Percentiles rank a stretch among this genome's conserved stretches.
Conservation (phyloP, 345 rosid genomes). For the Arabidopsis suecica region DNA sequence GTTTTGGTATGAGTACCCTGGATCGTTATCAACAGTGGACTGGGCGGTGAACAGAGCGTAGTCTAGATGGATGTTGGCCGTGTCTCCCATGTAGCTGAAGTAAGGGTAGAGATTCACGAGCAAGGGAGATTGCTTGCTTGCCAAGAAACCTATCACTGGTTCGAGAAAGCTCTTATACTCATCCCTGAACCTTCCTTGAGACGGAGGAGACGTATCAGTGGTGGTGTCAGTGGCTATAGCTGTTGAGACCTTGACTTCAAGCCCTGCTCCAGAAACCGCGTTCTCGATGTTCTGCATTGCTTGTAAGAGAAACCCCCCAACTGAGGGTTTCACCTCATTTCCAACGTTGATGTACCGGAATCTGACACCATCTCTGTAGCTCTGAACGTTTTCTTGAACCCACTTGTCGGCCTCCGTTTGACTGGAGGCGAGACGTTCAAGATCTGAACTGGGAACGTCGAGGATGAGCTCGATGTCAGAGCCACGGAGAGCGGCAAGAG, state of each 20-base stretch:
- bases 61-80: constrained; percentile 35
- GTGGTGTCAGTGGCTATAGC: constrained; percentile 37
- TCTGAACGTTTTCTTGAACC: constrained; percentile 47
- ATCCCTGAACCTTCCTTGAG: constrained; percentile 42
- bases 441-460: constrained; percentile 42
- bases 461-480: constrained; percentile 52
- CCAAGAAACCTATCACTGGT: constrained; percentile 51
- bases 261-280: constrained; percentile 33
- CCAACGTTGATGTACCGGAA: constrained; percentile 57
- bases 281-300: constrained; percentile 41
- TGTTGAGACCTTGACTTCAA: constrained; percentile 46
- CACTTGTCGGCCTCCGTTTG: constrained; percentile 49
- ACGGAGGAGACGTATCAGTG: constrained; percentile 47
- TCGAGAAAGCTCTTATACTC: constrained; percentile 38
- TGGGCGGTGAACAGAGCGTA: constrained; percentile 50
- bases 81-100: constrained; percentile 38
- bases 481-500: constrained; percentile 47
- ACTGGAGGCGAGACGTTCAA: constrained; percentile 42
- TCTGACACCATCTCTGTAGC: constrained; percentile 41
- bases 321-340: constrained; percentile 45
- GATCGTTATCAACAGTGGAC: constrained; percentile 14
- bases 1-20: constrained; percentile 25
- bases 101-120: constrained; percentile 53
- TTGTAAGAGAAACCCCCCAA: constrained; percentile 36
- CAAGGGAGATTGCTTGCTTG: constrained; percentile 47